These are phyloP conservation scores for Neofusicoccum sp. DNA, from an alignment of 2,329 filamentous ascomycete species.

Conservation along the genomic window DNA sequence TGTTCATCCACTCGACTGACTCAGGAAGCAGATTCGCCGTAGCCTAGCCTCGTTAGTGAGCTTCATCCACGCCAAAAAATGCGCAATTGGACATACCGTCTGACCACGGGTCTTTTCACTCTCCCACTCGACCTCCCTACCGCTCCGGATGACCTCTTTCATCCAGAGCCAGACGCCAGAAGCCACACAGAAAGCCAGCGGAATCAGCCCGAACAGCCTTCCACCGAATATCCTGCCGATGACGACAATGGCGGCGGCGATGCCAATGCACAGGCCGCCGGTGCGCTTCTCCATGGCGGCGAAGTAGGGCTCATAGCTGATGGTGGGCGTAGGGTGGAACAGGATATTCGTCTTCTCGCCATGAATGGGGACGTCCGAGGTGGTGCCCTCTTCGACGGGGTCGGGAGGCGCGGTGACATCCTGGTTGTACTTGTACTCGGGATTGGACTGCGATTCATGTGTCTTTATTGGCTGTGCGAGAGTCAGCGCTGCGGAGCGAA, in stretches of 20 bases:
- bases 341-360: slow-evolving; percentile 96
- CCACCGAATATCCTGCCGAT: slow-evolving; percentile 81
- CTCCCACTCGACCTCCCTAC: slow-evolving; percentile 83
- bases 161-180: slow-evolving; percentile 87
- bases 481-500: slow-evolving; percentile 14
- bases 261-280: slow-evolving; percentile 68
- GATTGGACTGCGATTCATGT: slow-evolving; percentile 68
- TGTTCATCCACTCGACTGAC: slow-evolving; percentile 94
- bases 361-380: slow-evolving; percentile 91
- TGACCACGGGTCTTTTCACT: slow-evolving; percentile 84
- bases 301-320: slow-evolving; percentile 90
- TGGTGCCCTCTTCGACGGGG: slow-evolving; percentile 77
- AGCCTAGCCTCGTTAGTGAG: slow-evolving; percentile 50
- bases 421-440: slow-evolving; percentile 82
- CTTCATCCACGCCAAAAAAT: not conserved
- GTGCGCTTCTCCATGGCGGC: slow-evolving; percentile 72
- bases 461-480: slow-evolving; percentile 63
- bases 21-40: slow-evolving; percentile 89
- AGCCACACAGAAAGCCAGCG: slow-evolving; percentile 69
- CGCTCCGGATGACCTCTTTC: slow-evolving; percentile 81
- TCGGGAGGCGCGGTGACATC: slow-evolving; percentile 91
- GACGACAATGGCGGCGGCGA: slow-evolving; percentile 74
- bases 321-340: slow-evolving; percentile 89
- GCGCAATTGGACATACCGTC: slow-evolving; percentile 53
- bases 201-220: slow-evolving; percentile 73